Evolutionary conservation across 2,329 filamentous ascomycete species (phyloP).

Genomic region (Zymoseptoria crescenta): DNA sequence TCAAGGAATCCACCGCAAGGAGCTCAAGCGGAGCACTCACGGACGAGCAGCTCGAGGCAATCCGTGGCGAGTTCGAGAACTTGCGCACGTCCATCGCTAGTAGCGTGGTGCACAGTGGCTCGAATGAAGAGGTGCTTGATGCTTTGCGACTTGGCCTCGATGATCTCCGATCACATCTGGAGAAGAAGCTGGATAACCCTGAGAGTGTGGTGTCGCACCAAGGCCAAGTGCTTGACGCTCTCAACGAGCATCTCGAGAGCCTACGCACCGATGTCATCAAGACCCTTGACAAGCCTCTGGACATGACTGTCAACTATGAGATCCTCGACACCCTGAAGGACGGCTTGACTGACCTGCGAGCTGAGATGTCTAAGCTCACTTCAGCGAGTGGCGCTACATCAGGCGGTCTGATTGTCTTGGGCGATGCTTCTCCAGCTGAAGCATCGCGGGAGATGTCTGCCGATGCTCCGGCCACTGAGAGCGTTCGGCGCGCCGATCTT

Average conservation of each 20-base stretch:
- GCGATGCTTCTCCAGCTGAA: slow-evolving; percentile 42
- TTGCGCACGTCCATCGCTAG: slow-evolving; percentile 36
- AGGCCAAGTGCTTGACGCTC: slow-evolving; percentile 52
- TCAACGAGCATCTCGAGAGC: slow-evolving; percentile 64
- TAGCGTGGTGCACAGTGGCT: slow-evolving; percentile 33
- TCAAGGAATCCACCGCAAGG: slow-evolving; percentile 30
- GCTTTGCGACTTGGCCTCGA: slow-evolving; percentile 43
- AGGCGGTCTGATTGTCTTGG: slow-evolving; percentile 51
- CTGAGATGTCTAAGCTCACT: slow-evolving; percentile 73
- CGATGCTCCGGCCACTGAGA: slow-evolving; percentile 30
- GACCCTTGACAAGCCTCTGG: slow-evolving; percentile 68
- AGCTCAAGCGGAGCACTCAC: slow-evolving; percentile 28
- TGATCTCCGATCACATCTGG: slow-evolving; percentile 41
- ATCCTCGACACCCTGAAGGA: slow-evolving; percentile 79
- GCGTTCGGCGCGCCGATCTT: slow-evolving; percentile 63
- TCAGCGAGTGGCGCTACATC: slow-evolving; percentile 41
- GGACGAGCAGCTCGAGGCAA: slow-evolving; percentile 46
- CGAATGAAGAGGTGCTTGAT: slow-evolving; percentile 43
- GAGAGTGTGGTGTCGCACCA: slow-evolving; percentile 46
- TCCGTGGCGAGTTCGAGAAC: slow-evolving; percentile 45
- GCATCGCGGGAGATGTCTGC: slow-evolving; percentile 34
- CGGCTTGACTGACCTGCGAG: slow-evolving; percentile 67
- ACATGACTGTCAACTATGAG: slow-evolving; percentile 79
- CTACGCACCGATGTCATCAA: slow-evolving; percentile 68
- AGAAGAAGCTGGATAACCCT: slow-evolving; percentile 47